Percentiles rank a stretch among this genome's conserved stretches.
Evolutionary conservation across 306 rosid genomes (phyloP).

Genomic region (Corylus heterophylla): DNA sequence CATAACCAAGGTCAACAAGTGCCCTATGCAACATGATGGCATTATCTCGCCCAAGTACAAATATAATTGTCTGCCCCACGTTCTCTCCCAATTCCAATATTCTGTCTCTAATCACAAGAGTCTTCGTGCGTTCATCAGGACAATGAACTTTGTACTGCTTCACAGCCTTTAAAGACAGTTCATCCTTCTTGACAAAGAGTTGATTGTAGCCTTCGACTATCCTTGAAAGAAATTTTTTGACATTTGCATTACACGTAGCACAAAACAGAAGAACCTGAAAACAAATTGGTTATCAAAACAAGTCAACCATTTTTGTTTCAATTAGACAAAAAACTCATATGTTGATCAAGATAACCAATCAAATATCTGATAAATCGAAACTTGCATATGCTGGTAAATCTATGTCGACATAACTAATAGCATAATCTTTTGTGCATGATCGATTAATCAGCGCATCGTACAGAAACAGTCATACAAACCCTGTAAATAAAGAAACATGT

Average conservation of each 20-base stretch:
- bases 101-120: conserved; percentile 58
- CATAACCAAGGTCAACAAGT: conserved; percentile 64
- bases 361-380: background rate
- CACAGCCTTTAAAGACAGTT: conserved; percentile 71
- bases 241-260: conserved; percentile 82
- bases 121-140: conserved; percentile 62
- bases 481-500: background rate
- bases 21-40: conserved; percentile 60
- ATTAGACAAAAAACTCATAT: background rate
- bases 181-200: conserved; percentile 85
- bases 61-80: conserved; percentile 84
- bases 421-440: background rate
- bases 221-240: conserved; percentile 67
- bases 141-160: conserved; percentile 85
- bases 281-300: conserved; percentile 8
- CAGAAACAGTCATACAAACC: background rate
- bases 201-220: conserved; percentile 64
- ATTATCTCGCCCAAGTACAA: conserved; percentile 67
- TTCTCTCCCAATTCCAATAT: conserved; percentile 85
- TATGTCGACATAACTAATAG: background rate
- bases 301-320: background rate
- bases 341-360: background rate
- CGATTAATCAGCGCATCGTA: background rate
- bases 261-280: conserved; percentile 85
- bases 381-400: background rate